Evolutionary conservation across 805 yeast genomes (phyloP), one percentile per base, ranked within the genome.

Genomic region (Helenozyma rhizophorensis): DNA sequence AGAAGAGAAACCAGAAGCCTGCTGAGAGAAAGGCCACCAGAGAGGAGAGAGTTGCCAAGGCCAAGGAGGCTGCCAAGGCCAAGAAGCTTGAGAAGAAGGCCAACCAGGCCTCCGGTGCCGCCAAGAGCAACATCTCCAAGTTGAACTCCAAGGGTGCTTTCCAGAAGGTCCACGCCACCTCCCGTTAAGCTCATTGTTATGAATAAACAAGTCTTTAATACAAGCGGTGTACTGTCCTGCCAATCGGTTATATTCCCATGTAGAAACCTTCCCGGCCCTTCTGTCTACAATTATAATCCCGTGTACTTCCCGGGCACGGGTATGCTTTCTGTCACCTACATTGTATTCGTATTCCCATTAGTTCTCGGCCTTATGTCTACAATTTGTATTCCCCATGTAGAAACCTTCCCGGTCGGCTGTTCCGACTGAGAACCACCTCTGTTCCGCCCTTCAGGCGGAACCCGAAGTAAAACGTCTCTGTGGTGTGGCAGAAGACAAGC

Each of bases 21-120:
- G 94, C 89, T 72, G 89, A 82, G 65, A 93, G 96, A 81, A 85
- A 88, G 80, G 96, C 96, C 59, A 82, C 87, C 68, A 94, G 97
- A 79, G 93, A 86, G 49, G 83, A 78, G 68, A 87, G 93, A 72
- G 74, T 79, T 62, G 75, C 75, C 53, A 78, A 80, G 66, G 87
- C 80, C 67, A 83, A 83, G 74, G 90, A 80, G 68, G 78, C 83
- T 73, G 81, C 82, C 85, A 85, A 86, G 81, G 83, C 82, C 63
- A 85, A 76, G 61, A 90, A 87, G 74, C 93, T 86, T 66, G 78
- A 84, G 70, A 90, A 94, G 85, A 87, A 86, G 82, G 90, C 94
- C 62, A 89, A 81, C 59, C 81, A 83, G 74, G 94, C 94, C 58
- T 66, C 69, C 57, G 87, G 80, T 67, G 59, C 79, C 49, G 88